Evolutionary conservation across 331 rosid genomes (phyloP).

Genomic region (Malus hybrid): DNA sequence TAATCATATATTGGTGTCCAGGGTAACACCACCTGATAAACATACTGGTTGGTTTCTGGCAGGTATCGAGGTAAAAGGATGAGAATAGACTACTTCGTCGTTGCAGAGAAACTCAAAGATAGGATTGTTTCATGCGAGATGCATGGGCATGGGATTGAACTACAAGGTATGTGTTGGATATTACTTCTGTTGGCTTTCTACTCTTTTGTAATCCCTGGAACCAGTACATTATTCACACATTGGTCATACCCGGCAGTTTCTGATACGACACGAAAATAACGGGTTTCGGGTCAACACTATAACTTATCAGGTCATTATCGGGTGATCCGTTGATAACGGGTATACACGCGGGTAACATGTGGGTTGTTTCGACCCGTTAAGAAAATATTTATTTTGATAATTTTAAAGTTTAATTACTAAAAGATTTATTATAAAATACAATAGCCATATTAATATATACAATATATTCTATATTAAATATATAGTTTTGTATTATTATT

Average conservation of each 20-base stretch:
- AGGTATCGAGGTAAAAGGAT: conserved; percentile 98
- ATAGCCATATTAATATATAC: no score
- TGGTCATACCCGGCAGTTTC: neutral
- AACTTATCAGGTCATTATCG: no score
- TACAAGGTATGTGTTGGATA: conserved; percentile 40
- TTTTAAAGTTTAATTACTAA: no score
- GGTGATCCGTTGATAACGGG: no score
- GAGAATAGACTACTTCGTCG: conserved; percentile 87
- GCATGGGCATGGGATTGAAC: conserved; percentile 86
- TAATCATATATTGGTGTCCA: conserved; percentile 2
- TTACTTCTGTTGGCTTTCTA: neutral
- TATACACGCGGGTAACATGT: no score
- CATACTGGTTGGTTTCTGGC: conserved; percentile 22
- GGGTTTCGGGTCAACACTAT: no score
- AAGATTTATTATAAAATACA: no score
- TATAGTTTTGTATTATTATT: no score
- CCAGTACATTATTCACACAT: neutral
- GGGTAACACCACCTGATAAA: neutral
- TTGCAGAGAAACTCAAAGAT: conserved; percentile 57
- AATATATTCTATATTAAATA: no score
- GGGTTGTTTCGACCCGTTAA: no score
- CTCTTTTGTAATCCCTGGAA: neutral
- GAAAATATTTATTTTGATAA: no score
- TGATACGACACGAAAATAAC: no score
- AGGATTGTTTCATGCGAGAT: conserved; percentile 71